phyloP scores from a whole-genome alignment of 805 yeast species.

The Pichia nanzhaoensis region DNA sequence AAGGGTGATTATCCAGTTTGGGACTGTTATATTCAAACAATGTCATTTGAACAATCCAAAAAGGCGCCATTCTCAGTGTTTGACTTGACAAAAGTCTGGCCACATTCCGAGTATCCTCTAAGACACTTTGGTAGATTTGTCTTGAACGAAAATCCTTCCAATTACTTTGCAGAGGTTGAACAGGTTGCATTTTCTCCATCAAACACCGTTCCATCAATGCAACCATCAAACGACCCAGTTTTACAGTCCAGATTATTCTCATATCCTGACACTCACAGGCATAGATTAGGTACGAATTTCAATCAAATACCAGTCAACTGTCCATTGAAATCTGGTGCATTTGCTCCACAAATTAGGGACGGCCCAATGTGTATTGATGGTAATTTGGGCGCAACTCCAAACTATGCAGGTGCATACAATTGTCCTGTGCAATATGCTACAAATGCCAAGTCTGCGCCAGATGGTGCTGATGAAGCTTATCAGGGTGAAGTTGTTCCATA shows the following conservation, averaged over 20 bases:
- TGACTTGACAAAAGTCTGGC: constrained; percentile 91
- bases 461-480: constrained; percentile 27
- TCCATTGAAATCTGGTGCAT: constrained; percentile 52
- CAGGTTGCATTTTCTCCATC: constrained; percentile 84
- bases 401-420: constrained; percentile 56
- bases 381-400: constrained; percentile 73
- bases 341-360: constrained; percentile 73
- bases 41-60: constrained; percentile 79
- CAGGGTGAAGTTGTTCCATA: constrained; percentile 47
- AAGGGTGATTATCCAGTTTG: constrained; percentile 75
- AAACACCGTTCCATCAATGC: constrained; percentile 78
- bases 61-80: constrained; percentile 73
- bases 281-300: constrained; percentile 72
- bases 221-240: constrained; percentile 79
- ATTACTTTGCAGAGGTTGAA: constrained; percentile 83
- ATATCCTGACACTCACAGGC: constrained; percentile 81
- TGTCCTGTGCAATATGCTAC: constrained; percentile 40
- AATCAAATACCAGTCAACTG: constrained; percentile 86
- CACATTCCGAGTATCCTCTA: constrained; percentile 78
- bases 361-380: constrained; percentile 68
- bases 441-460: constrained; percentile 29
- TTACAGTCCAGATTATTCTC: constrained; percentile 76
- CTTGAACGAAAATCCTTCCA: constrained; percentile 76
- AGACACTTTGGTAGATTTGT: constrained; percentile 77
- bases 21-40: constrained; percentile 79